Percentiles rank a stretch among this genome's conserved stretches.
Conservation (phyloP, 768 basidiomycete genomes). For the Chiua virens region DNA sequence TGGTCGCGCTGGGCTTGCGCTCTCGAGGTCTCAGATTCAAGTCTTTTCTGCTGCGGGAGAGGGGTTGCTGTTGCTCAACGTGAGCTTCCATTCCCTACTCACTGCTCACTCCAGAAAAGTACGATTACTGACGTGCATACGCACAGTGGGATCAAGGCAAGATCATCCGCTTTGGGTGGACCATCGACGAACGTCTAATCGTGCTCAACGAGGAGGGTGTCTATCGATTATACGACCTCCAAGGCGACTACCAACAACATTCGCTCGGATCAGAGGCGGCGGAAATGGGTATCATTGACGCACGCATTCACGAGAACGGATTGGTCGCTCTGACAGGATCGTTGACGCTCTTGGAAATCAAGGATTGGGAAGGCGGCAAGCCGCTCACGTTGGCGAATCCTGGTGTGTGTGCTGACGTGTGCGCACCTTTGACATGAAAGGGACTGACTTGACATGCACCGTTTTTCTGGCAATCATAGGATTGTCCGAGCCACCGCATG, state of each 20-base stretch:
- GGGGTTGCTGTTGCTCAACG: slow-evolving; percentile 65
- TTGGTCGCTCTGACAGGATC: slow-evolving; percentile 82
- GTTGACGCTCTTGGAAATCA: slow-evolving; percentile 78
- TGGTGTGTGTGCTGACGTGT: slow-evolving; percentile 51
- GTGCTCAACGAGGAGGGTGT: slow-evolving; percentile 90
- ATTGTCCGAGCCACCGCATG: slow-evolving; percentile 72
- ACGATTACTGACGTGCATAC: slow-evolving; percentile 13
- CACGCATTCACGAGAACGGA: slow-evolving; percentile 82
- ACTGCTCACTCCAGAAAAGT: background rate
- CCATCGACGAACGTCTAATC: slow-evolving; percentile 74
- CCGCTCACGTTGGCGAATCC: slow-evolving; percentile 72
- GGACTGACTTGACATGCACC: background rate
- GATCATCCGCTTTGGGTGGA: slow-evolving; percentile 84
- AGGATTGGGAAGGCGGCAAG: slow-evolving; percentile 82
- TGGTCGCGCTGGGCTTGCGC: slow-evolving; percentile 51
- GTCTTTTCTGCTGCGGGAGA: slow-evolving; percentile 87
- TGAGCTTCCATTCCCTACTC: slow-evolving; percentile 43
- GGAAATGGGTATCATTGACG: slow-evolving; percentile 83
- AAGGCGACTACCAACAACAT: slow-evolving; percentile 82
- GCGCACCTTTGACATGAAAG: background rate
- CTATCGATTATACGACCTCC: slow-evolving; percentile 87
- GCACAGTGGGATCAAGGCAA: slow-evolving; percentile 87
- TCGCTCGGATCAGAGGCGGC: slow-evolving; percentile 81
- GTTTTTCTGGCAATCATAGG: slow-evolving; percentile 39
- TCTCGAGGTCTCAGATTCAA: slow-evolving; percentile 80